Conservation (phyloP, 2,329 filamentous ascomycete species). For the Dothistroma septosporum region DNA sequence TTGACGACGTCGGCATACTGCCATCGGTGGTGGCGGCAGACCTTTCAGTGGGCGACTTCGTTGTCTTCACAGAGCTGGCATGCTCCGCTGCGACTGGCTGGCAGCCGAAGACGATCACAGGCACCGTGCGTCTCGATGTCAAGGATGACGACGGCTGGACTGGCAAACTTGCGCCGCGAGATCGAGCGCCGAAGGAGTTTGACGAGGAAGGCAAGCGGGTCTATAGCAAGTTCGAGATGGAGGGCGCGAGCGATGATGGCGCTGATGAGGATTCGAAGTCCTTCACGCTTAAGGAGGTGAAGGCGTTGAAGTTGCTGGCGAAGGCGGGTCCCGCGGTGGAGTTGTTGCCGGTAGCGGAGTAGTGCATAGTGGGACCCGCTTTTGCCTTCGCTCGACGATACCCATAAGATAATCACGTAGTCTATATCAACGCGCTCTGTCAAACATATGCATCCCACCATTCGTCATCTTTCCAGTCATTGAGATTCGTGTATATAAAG, state of each 20-base stretch:
- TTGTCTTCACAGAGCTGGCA: slow-evolving; percentile 64
- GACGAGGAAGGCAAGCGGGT: slow-evolving; percentile 68
- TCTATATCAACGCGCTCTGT: no score
- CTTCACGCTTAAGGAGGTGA: slow-evolving; percentile 6
- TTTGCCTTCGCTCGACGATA: not conserved
- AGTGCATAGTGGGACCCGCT: not conserved
- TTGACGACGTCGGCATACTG: slow-evolving; percentile 43
- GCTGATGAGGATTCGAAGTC: slow-evolving; percentile 35
- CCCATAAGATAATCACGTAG: not conserved
- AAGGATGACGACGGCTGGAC: slow-evolving; percentile 47
- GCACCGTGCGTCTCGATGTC: slow-evolving; percentile 61
- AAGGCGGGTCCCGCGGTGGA: not conserved
- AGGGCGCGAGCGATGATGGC: slow-evolving; percentile 55
- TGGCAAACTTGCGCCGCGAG: slow-evolving; percentile 64
- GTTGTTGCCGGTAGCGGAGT: not conserved
- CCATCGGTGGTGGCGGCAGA: slow-evolving; percentile 48
- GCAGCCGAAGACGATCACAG: slow-evolving; percentile 61
- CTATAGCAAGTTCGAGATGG: slow-evolving; percentile 74
- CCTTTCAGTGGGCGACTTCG: slow-evolving; percentile 56
- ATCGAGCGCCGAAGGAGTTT: slow-evolving; percentile 57
- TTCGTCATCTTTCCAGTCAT: not conserved
- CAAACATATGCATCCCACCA: no score
- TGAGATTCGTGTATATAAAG: not conserved
- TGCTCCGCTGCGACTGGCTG: slow-evolving; percentile 61
- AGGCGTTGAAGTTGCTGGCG: slow-evolving; percentile 6